Base-by-base conservation (phyloP, 495 filamentous ascomycete genomes). In the Astrocystis sublimbata region DNA sequence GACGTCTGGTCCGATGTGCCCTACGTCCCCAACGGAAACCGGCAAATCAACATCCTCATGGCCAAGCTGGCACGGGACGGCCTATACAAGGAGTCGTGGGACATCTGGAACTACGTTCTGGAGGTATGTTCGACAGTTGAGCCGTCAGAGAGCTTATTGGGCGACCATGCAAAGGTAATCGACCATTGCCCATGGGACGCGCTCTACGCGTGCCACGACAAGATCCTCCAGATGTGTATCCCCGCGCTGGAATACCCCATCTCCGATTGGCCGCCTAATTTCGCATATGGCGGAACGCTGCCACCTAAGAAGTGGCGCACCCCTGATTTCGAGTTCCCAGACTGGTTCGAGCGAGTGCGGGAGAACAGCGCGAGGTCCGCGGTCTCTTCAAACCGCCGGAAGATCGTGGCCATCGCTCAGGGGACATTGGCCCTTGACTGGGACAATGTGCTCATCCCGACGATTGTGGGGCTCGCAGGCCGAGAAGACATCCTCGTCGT, bases 301-400 rank as follows among this genome's bases (percentile, higher is more conserved):
- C 72, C 75, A n/a, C 61, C 47, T n/a, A 72, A 73, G 12, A 35
- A n/a, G 0, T 77, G 73, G 73, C 76, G 73, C 67, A 24, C 60
- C 33, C 21, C 49, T 12, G 30, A 35, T 31, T 52, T 52, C 49
- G 42, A 61, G 19, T 62, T 75, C 42, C 59, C 63, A 35, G 49
- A 64, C 15, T 43, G 53, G 53, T 43, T 40, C 23, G 40, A 24
- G 21, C 53, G 35, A 10, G 40, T 43, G 10, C 35, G 35, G 21
- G 40, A 43, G 53, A 56, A 43, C 35, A 56, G 53, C 21, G 53
- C 35, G 17, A 56, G 31, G 38, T 61, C 42, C 64, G 49, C 36
- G 49, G 6, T 17, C 17, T 52, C 49, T 9, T 19, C 49, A 5
- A 3, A 6, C 26, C 49, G 49, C 7, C 26, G 64, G 64, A 69